Evolutionary conservation across 176 grass and related monocot genomes (phyloP).

Genomic region (Raddia guianensis): DNA sequence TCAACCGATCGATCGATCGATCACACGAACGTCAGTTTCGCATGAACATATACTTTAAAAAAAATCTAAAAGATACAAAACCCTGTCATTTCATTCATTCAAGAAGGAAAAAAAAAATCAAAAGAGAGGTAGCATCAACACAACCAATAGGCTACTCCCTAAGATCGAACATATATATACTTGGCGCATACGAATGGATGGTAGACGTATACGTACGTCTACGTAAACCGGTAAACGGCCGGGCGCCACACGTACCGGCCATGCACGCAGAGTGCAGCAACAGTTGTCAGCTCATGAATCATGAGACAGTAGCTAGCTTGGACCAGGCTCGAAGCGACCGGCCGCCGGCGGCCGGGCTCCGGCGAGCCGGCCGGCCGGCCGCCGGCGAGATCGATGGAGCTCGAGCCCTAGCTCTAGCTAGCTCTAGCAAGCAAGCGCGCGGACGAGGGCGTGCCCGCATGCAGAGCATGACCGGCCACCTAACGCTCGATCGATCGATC

Average conservation of each 20-base stretch:
- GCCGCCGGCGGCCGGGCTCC: background rate
- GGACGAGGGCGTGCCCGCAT: background rate
- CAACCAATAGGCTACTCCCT: too few species aligned
- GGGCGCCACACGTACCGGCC: background rate
- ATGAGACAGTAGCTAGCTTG: background rate
- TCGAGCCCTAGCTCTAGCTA: too few species aligned
- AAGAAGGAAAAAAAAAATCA: too few species aligned
- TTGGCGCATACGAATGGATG: background rate
- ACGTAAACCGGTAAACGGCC: background rate
- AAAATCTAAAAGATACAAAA: too few species aligned
- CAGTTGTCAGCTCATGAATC: slow-evolving; percentile 12
- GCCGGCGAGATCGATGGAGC: background rate
- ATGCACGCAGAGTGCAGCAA: slow-evolving; percentile 17
- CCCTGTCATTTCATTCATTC: too few species aligned
- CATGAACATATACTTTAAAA: background rate
- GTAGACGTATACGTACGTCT: background rate
- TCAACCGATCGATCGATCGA: slow-evolving; percentile 7
- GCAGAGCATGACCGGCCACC: slow-evolving; percentile 42
- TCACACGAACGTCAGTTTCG: slow-evolving; percentile 37
- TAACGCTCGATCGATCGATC: background rate
- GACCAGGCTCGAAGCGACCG: slow-evolving; percentile 35
- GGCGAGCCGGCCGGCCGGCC: too few species aligned
- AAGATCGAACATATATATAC: background rate
- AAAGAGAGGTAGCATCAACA: too few species aligned
- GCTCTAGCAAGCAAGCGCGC: too few species aligned